Evolutionary conservation across 768 basidiomycete species (phyloP), one percentile per base, ranked within the genome.

Genomic region (Phlegmacium glaucopus): DNA sequence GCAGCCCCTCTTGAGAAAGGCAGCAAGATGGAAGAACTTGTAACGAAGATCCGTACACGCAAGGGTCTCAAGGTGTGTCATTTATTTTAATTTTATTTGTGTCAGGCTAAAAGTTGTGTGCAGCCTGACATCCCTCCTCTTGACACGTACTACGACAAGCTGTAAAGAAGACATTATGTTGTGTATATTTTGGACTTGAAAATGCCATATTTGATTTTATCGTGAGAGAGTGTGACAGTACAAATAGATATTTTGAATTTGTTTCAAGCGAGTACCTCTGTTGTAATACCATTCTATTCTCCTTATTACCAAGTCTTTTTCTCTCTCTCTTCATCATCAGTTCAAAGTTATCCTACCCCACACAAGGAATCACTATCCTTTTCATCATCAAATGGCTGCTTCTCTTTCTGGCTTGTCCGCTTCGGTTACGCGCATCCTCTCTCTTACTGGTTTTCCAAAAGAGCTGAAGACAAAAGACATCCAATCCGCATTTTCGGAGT

Each of bases 381-480:
- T 61, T n/a, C n/a, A n/a, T n/a, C n/a, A n/a, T n/a, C 54, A 53
- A 61, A 89, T 88, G 86, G 75, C 87, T 55, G 68, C 85, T 50
- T 80, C 85, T 25, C 81, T 90, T 57, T 79, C 89, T 51, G 82
- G 85, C 55, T 80, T 94, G 56, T 94, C 94, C 50, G 94, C 94
- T 48, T 92, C 91, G 38, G 93, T 96, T 58, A 99, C 96, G 42
- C 87, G 94, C 54, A 95, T 99, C 62, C 85, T 99, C 59, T 85
- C 78, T 60, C 74, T 99, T 48, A 83, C 83, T n/a, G 90, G 93
- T 57, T 99, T 99, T 64, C 80, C 90, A 9, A 88, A 94, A 63
- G 88, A 94, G 72, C 82, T 99, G 60, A 99, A 98, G 75, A 99
- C 96, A 43, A 87, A 92, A 66, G 96, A 99, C 68, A 90, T 99